These are phyloP conservation scores for Debaryomyces robertsiae DNA, from an alignment of 1,139 yeast genomes.

Conservation along the genomic window DNA sequence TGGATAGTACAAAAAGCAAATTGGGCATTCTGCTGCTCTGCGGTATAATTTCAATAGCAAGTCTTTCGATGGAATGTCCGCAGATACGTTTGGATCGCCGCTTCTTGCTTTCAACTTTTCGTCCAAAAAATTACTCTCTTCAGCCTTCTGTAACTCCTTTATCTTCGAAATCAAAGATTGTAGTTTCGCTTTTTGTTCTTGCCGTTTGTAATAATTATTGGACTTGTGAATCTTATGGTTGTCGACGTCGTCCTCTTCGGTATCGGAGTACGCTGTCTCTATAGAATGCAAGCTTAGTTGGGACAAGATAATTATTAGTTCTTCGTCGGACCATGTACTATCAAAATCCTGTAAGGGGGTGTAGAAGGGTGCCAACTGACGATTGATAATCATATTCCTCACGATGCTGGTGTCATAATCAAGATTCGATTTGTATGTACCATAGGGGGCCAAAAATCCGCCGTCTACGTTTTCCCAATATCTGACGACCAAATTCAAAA, in stretches of 20 bases:
- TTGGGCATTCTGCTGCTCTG: constrained; percentile 83
- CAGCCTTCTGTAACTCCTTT: constrained; percentile 54
- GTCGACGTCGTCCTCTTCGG: constrained; percentile 58
- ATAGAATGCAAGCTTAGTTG: constrained; percentile 61
- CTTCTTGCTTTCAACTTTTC: constrained; percentile 31
- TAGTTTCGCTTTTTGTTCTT: constrained; percentile 55
- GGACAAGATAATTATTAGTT: constrained; percentile 58
- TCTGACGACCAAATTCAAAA: constrained; percentile 56
- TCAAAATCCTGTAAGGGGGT: constrained; percentile 86
- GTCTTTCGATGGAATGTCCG: constrained; percentile 31
- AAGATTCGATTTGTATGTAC: constrained; percentile 74
- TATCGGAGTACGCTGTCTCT: constrained; percentile 56
- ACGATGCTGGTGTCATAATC: constrained; percentile 78
- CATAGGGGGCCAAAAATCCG: constrained; percentile 83
- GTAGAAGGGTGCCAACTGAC: constrained; percentile 86
- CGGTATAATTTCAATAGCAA: constrained; percentile 54
- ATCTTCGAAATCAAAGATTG: constrained; percentile 51
- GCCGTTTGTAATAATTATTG: constrained; percentile 49
- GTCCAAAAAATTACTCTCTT: constrained; percentile 50
- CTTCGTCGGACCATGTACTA: constrained; percentile 72
- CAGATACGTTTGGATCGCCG: constrained; percentile 16
- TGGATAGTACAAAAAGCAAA: constrained; percentile 89
- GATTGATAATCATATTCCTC: constrained; percentile 55
- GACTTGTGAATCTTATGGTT: constrained; percentile 61
- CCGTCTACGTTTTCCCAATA: constrained; percentile 71